Conservation (phyloP, 2,329 filamentous ascomycete species). For the Colletotrichum cuscutae region DNA sequence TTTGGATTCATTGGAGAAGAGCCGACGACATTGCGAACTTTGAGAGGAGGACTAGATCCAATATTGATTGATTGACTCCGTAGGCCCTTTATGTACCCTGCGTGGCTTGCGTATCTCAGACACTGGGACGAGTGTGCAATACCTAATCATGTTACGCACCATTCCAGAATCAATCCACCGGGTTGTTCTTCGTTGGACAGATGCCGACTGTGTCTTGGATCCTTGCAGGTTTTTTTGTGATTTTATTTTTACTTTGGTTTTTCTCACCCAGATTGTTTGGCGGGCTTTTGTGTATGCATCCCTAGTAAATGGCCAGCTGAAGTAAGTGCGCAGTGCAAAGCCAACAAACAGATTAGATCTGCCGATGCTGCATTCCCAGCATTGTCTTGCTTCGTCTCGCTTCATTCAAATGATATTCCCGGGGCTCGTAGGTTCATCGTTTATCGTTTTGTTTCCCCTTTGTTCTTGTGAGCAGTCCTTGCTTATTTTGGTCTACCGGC, state of each 20-base stretch:
- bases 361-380: background rate
- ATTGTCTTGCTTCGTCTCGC: background rate
- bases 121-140: background rate
- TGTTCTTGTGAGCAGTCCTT: background rate
- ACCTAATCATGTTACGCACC: background rate
- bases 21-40: background rate
- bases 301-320: too few relatives aligned
- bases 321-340: too few relatives aligned
- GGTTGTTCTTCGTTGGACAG: background rate
- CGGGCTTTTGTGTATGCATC: background rate
- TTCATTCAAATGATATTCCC: background rate
- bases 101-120: background rate
- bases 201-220: background rate
- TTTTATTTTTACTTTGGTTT: background rate
- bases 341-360: background rate
- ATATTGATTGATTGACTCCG: constrained; percentile 2
- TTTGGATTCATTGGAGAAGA: background rate
- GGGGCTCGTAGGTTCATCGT: background rate
- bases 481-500: background rate
- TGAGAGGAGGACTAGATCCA: constrained; percentile 2
- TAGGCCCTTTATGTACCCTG: constrained; percentile 8
- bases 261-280: background rate
- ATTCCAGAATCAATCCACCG: background rate
- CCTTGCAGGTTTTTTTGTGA: background rate
- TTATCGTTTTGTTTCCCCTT: background rate